These are phyloP conservation scores for Lactuca saligna DNA, from an alignment of 129 eudicot genomes.

Conservation along the genomic window DNA sequence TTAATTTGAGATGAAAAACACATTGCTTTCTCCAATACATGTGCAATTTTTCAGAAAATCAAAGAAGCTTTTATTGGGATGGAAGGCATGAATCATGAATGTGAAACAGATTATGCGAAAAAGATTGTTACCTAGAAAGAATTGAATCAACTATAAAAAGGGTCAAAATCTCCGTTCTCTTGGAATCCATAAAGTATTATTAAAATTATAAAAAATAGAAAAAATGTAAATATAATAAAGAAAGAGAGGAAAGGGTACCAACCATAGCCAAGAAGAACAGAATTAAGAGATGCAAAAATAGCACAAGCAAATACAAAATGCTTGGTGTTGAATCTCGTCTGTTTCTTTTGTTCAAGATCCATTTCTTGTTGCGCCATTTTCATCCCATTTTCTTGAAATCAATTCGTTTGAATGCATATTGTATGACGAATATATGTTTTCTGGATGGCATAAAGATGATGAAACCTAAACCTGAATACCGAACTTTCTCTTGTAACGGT, in stretches of 20 bases:
- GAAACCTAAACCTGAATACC: neutral
- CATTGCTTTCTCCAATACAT: neutral
- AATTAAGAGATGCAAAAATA: constrained; percentile 84
- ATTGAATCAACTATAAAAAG: neutral
- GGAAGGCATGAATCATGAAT: neutral
- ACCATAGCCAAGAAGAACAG: constrained; percentile 94
- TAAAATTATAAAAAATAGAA: neutral
- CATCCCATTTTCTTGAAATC: constrained; percentile 54
- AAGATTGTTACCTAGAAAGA: too few relatives aligned
- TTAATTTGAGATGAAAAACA: too few relatives aligned
- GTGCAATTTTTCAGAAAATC: neutral
- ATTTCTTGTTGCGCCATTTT: constrained; percentile 54
- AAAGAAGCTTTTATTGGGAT: neutral
- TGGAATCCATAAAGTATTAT: neutral
- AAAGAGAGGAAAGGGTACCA: neutral
- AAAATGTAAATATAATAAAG: neutral
- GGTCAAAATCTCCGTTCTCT: neutral
- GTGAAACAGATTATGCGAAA: neutral
- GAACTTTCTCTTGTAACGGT: neutral
- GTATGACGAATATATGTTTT: neutral
- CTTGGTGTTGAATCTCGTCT: constrained; percentile 33
- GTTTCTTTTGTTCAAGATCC: constrained; percentile 51
- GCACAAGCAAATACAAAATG: constrained; percentile 79
- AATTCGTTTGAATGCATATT: too few relatives aligned
- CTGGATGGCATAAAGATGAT: neutral